Base-by-base conservation (phyloP, 768 basidiomycete genomes). In the Suillus lakei region DNA sequence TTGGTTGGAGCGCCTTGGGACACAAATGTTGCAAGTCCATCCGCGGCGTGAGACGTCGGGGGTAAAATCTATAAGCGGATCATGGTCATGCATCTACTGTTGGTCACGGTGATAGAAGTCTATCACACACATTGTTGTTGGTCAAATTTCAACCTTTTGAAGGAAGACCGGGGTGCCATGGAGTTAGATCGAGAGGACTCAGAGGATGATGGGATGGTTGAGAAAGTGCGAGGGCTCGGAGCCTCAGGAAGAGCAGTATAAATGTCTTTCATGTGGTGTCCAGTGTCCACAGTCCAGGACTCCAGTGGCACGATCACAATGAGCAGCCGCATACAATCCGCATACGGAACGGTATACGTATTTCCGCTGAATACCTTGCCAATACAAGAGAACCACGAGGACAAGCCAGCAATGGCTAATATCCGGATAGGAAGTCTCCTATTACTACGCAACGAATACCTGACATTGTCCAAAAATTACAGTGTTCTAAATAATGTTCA, bases 21-120 rank as follows among this genome's bases (percentile, higher is more conserved):
- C 72, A 69, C 80, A 80, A n/a, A 72, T 60, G 50, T 73, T 75
- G 67, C 77, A 81, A 46, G 71, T 68, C 74, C 77, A 79, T 64
- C 72, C 72, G 41, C 68, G 77, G 58, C 76, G 74, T 68, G 66
- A 68, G 18, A 68, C 53, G 56, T 68, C 67, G 39, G 68, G 71
- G 18, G 72, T 70, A 63, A 77, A 77, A 68, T 69, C 73, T 75
- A 21, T 44, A 43, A 46, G 55, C 32, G 26, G 36, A 28, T 59
- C 28, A 59, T 39, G 38, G 18, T n/a, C 53, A 54, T 32, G 12
- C 26, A 18, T 26, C 34, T 34, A 39, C 21, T 28, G 39, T 28
- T 28, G 12, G 18, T n/a, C n/a, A n/a, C n/a, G n/a, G 28, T 39
- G 5, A 41, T 28, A 8, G 53, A 6, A 21, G 6, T 61, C 26